phyloP scores from a whole-genome alignment of 208 protist genomes.

The Trypanosoma cruzi region DNA sequence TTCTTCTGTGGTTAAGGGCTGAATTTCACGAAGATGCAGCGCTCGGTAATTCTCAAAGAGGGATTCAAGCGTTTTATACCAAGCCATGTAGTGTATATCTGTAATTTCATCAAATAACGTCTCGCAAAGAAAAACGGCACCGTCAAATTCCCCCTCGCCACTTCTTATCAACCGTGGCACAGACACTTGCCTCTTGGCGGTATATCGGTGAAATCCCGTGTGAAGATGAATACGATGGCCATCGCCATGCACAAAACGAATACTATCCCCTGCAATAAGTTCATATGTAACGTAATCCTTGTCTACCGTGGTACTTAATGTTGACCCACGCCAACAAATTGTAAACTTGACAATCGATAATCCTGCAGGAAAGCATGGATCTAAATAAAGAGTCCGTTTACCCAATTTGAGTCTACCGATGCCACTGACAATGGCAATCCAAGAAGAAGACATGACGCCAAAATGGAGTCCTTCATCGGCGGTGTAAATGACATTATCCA shows the following conservation, averaged over 20 bases:
- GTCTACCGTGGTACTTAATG: conserved; percentile 66
- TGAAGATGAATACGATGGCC: conserved; percentile 86
- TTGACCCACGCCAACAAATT: conserved; percentile 76
- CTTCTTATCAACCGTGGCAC: conserved; percentile 59
- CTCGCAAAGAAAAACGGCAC: conserved; percentile 81
- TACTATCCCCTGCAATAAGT: conserved; percentile 68
- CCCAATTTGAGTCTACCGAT: conserved; percentile 71
- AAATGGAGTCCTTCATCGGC: conserved; percentile 90
- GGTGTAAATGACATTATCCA: conserved; percentile 89
- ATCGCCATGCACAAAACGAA: conserved; percentile 84
- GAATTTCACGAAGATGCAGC: conserved; percentile 76
- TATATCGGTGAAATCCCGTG: conserved; percentile 52
- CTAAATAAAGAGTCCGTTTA: conserved; percentile 52
- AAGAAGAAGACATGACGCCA: conserved; percentile 65
- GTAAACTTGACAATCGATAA: conserved; percentile 71
- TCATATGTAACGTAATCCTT: conserved; percentile 74
- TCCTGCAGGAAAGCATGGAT: conserved; percentile 78
- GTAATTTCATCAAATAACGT: conserved; percentile 85
- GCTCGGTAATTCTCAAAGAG: conserved; percentile 87
- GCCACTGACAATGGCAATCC: conserved; percentile 68
- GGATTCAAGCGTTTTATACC: conserved; percentile 82
- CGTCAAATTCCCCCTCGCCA: conserved; percentile 69
- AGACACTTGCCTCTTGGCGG: conserved; percentile 35
- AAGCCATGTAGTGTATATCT: conserved; percentile 86
- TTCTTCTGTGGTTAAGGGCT: conserved; percentile 78